phyloP scores from a whole-genome alignment of 2,329 filamentous ascomycete species.

The Fusarium bactridioides region DNA sequence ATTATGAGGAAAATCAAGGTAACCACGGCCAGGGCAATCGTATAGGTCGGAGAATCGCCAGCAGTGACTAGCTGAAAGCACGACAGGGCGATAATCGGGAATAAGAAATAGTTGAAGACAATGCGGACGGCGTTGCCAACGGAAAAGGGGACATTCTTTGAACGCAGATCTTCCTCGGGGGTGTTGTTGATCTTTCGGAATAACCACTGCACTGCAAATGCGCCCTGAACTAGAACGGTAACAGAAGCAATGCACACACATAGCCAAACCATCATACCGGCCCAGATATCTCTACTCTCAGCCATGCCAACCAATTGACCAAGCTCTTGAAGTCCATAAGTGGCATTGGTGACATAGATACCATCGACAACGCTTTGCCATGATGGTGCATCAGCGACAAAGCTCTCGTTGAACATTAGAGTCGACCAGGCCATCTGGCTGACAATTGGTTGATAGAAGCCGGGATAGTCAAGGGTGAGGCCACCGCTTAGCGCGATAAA shows the following conservation, averaged over 20 bases:
- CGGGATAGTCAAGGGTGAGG: constrained; percentile 87
- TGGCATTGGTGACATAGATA: constrained; percentile 81
- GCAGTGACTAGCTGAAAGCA: constrained; percentile 91
- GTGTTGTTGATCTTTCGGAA: constrained; percentile 75
- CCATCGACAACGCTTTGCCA: constrained; percentile 79
- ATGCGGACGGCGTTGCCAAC: constrained; percentile 82
- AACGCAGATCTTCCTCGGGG: constrained; percentile 84
- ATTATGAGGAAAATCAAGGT: constrained; percentile 76
- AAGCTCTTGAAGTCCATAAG: constrained; percentile 80
- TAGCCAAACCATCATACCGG: constrained; percentile 92
- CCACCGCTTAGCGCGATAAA: constrained; percentile 90
- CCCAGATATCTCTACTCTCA: constrained; percentile 83
- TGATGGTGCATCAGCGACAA: constrained; percentile 73
- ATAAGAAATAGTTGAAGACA: constrained; percentile 89
- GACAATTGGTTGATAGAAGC: constrained; percentile 90
- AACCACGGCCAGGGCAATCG: constrained; percentile 77
- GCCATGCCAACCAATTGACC: constrained; percentile 85
- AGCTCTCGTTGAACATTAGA: constrained; percentile 92
- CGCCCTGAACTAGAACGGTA: constrained; percentile 75
- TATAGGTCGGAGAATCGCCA: constrained; percentile 69
- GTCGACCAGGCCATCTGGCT: constrained; percentile 89
- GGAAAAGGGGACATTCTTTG: constrained; percentile 91
- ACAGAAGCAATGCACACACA: constrained; percentile 76
- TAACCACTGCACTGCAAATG: constrained; percentile 79
- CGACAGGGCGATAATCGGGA: constrained; percentile 86